phyloP scores from a whole-genome alignment of 2,329 filamentous ascomycete genomes.

The Amesomyces nigricolor region DNA sequence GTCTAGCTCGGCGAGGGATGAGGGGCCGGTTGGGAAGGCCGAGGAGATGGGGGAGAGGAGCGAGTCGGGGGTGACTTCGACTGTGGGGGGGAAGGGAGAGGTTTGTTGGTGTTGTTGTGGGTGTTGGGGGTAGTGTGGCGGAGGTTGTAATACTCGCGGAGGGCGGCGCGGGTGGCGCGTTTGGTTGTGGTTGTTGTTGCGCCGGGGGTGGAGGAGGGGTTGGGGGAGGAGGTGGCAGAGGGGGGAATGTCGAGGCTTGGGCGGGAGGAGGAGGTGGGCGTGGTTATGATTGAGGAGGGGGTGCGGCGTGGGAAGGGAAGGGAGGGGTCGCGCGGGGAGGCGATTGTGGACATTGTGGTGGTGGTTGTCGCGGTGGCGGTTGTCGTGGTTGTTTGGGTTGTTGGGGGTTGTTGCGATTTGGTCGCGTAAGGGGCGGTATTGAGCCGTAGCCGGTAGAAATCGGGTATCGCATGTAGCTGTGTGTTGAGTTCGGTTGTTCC shows the following conservation, averaged over 20 bases:
- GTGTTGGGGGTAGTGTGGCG: not conserved
- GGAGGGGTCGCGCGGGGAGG: constrained; percentile 56
- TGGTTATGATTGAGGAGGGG: constrained; percentile 42
- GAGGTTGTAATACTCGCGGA: constrained; percentile 93
- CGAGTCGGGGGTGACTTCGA: too few species aligned
- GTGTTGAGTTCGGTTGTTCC: not conserved
- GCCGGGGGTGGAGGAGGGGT: constrained; percentile 29
- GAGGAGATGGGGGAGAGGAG: too few species aligned
- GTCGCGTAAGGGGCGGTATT: not conserved
- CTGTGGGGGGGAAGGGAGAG: too few species aligned
- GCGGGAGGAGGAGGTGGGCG: constrained; percentile 69
- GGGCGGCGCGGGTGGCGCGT: constrained; percentile 70
- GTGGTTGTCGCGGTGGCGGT: not conserved
- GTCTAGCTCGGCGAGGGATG: constrained; percentile 65
- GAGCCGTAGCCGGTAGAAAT: too few species aligned
- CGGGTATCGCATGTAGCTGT: not conserved
- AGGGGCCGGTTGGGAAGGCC: too few species aligned
- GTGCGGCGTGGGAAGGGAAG: constrained; percentile 53
- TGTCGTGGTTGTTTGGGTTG: not conserved
- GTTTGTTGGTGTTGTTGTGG: constrained; percentile 37
- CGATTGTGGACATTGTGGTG: constrained; percentile 56
- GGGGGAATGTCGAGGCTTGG: constrained; percentile 62
- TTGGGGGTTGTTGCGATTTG: not conserved
- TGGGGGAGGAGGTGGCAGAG: constrained; percentile 54
- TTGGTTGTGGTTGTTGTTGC: constrained; percentile 30